Evolutionary conservation across 2,329 filamentous ascomycete species (phyloP), one percentile per base, ranked within the genome.

Genomic region (Aspergillus pseudonomiae): DNA sequence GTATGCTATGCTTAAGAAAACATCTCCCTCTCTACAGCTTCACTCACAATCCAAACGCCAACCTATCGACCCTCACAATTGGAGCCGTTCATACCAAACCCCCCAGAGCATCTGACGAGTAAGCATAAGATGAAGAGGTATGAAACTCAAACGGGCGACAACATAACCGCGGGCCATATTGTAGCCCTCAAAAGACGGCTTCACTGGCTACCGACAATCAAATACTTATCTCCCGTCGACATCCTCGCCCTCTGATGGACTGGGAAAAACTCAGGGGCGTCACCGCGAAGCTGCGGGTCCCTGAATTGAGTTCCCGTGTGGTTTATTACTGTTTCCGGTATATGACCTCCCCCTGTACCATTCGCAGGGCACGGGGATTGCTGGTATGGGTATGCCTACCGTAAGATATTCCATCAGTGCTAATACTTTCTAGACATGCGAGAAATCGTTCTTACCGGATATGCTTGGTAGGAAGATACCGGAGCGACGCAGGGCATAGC

Each of bases 251-350:
- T 19, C 58, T 50, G 24, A n/a, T 43, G 30, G 24, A 24, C 54
- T 62, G 70, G 55, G 26, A 70, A 52, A 48, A 71, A 71, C 39
- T 66, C 68, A 3, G 70, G 70, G 14, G 70, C 70, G 46, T 71
- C 68, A 7, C 57, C 67, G 30, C 70, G 68, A 62, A 71, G 67
- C 45, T 63, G 56, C 24, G 53, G 62, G 30, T 36, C 54, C 21
- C 32, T 36, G 21, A 30, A 6, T 10, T 54, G 52, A 28, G 57
- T 24, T 30, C 28, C 52, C 48, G 24, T 56, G 54, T 39, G 26
- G 34, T 24, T 48, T 16, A 19, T 16, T 19, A 12, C 48, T 59
- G 11, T n/a, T 21, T 26, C 36, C 21, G 14, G 6, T 46, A 11
- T 39, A 57, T 21, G n/a, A 6, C 32, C n/a, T 48, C 16, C 46